phyloP scores from a whole-genome alignment of 2,329 filamentous ascomycete species.

The Aspergillus tanneri region DNA sequence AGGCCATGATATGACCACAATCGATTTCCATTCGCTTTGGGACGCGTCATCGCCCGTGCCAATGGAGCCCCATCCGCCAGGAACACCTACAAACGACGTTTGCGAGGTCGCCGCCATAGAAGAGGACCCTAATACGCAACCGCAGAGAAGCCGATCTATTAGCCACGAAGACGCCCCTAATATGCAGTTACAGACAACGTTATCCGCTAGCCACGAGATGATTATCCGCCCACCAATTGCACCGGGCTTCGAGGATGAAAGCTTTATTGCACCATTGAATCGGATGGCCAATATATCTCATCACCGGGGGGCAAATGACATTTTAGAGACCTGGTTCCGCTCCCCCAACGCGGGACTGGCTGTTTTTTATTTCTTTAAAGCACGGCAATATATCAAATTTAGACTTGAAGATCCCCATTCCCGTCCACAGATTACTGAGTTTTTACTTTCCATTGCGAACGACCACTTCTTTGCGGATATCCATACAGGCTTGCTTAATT shows the following conservation, averaged over 20 bases:
- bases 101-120: neutral
- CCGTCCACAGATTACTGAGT: neutral
- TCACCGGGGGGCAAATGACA: neutral
- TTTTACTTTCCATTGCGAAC: neutral
- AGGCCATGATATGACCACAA: neutral
- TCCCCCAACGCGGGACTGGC: neutral
- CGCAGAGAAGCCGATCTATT: neutral
- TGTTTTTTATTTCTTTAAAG: conserved; percentile 5
- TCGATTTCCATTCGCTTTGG: neutral
- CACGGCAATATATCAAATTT: conserved; percentile 3
- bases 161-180: neutral
- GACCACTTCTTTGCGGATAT: neutral
- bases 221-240: neutral
- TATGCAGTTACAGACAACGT: neutral
- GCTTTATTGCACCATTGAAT: neutral
- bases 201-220: neutral
- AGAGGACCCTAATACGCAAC: neutral
- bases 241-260: conserved; percentile 1
- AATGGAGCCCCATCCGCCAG: neutral
- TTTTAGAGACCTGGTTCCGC: neutral
- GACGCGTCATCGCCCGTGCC: neutral
- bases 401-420: neutral
- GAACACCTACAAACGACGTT: neutral
- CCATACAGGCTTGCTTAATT: neutral
- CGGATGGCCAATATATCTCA: neutral